Evolutionary conservation across 2,329 filamentous ascomycete genomes (phyloP).

Genomic region (Claviceps purpurea): DNA sequence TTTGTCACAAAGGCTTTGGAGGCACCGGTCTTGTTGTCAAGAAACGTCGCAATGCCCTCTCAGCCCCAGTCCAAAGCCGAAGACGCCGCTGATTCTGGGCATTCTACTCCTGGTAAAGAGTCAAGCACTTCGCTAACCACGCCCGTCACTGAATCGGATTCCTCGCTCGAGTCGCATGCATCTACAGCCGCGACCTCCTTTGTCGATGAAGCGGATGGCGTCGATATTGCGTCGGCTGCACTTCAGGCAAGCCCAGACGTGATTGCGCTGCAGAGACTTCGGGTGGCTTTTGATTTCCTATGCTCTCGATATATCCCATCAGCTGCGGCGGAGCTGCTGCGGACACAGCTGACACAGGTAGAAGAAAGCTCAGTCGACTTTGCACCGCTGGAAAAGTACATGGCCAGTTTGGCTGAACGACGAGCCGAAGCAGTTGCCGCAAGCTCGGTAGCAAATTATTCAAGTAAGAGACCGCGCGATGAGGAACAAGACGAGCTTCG

Average conservation of each 20-base stretch:
- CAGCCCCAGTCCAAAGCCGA: slow-evolving; percentile 7
- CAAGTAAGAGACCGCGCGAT: slow-evolving; percentile 52
- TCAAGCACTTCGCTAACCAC: slow-evolving; percentile 30
- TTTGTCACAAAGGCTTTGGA: slow-evolving; percentile 69
- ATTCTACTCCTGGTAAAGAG: slow-evolving; percentile 12
- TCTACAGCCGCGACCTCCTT: slow-evolving; percentile 34
- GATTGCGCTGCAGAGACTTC: slow-evolving; percentile 46
- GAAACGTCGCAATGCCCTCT: slow-evolving; percentile 32
- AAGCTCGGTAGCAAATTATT: slow-evolving; percentile 55
- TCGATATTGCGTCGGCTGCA: slow-evolving; percentile 24
- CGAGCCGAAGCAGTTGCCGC: slow-evolving; percentile 59
- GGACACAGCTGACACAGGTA: slow-evolving; percentile 23
- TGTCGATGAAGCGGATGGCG: slow-evolving; percentile 17
- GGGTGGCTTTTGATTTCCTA: slow-evolving; percentile 52
- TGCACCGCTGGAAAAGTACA: slow-evolving; percentile 53
- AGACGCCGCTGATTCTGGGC: slow-evolving; percentile 9
- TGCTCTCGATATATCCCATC: slow-evolving; percentile 45
- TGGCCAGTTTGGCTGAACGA: slow-evolving; percentile 50
- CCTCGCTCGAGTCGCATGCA: slow-evolving; percentile 23
- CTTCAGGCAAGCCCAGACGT: slow-evolving; percentile 36
- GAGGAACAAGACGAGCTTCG: slow-evolving; percentile 53
- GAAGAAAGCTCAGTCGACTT: slow-evolving; percentile 43
- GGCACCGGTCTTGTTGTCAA: slow-evolving; percentile 58
- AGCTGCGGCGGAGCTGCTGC: slow-evolving; percentile 28
- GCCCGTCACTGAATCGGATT: slow-evolving; percentile 20